Conservation (phyloP, 495 filamentous ascomycete species). For the Sordaria brevicollis region DNA sequence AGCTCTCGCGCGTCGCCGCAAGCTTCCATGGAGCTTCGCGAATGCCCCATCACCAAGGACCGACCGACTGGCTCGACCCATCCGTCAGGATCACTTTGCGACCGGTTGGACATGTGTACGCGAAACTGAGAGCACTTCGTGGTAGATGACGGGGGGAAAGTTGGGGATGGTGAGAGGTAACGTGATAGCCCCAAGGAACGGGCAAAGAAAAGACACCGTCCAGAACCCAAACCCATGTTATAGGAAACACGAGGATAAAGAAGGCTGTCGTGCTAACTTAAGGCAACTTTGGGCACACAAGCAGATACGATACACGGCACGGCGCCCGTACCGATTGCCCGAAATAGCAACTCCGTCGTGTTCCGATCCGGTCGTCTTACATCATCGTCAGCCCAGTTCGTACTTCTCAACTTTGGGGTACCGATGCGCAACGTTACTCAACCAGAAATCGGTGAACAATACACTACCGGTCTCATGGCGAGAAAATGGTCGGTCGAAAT, state of each 20-base stretch:
- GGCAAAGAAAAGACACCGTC: not conserved
- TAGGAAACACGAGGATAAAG: not conserved
- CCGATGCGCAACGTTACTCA: not conserved
- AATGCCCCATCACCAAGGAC: not conserved
- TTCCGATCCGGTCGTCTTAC: not conserved
- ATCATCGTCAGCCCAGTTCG: not conserved
- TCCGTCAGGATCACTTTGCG: not conserved
- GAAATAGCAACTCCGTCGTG: not conserved
- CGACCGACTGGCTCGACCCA: not conserved
- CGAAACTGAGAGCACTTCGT: not conserved
- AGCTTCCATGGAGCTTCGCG: not conserved
- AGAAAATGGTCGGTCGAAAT: not conserved
- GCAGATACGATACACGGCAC: not conserved
- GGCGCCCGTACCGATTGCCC: not conserved
- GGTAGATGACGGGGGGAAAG: no score
- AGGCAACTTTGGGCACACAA: not conserved
- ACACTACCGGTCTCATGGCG: not conserved
- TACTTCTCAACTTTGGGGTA: not conserved
- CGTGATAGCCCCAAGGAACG: not conserved
- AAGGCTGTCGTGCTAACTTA: not conserved
- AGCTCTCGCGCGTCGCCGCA: no score
- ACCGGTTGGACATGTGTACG: not conserved
- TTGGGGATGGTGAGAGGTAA: no score
- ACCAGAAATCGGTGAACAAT: not conserved
- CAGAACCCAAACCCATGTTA: not conserved